These are phyloP conservation scores for Cystobasidiopsis lactophilus DNA, from an alignment of 768 basidiomycete genomes.

Conservation along the genomic window DNA sequence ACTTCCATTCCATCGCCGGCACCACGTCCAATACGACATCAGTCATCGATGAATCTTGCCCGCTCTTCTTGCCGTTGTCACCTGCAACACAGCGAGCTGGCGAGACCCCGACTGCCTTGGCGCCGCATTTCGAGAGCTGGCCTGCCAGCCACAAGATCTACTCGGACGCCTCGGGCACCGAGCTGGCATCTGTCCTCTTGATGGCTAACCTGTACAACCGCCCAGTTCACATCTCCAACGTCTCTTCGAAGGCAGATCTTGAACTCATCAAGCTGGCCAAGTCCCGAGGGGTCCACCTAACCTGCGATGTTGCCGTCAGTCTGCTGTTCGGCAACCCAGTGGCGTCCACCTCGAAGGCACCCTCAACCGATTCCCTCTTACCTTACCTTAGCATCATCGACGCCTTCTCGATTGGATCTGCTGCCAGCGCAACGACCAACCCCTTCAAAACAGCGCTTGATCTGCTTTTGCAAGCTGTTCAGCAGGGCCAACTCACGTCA, in stretches of 20 bases:
- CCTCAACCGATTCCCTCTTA: conserved; percentile 62
- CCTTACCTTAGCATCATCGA: conserved; percentile 62
- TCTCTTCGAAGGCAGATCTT: conserved; percentile 65
- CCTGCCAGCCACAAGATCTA: conserved; percentile 76
- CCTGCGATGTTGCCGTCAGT: conserved; percentile 85
- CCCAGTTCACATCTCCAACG: conserved; percentile 73
- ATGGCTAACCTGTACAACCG: conserved; percentile 80
- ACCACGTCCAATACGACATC: conserved; percentile 51
- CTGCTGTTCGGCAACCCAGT: conserved; percentile 66
- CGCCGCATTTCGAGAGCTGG: conserved; percentile 76
- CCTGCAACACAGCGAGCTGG: conserved; percentile 32
- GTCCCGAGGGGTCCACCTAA: conserved; percentile 75
- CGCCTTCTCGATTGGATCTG: conserved; percentile 68
- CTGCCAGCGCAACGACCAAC: conserved; percentile 37
- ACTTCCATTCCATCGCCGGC: conserved; percentile 57
- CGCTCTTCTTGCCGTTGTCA: conserved; percentile 58
- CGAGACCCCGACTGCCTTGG: conserved; percentile 19
- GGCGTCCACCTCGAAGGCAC: conserved; percentile 47
- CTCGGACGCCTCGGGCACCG: conserved; percentile 75
- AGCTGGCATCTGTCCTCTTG: conserved; percentile 76
- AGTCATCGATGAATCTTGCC: conserved; percentile 48
- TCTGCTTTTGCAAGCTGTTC: conserved; percentile 64
- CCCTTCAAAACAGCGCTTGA: conserved; percentile 60
- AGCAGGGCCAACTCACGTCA: conserved; percentile 52
- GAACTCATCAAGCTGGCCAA: conserved; percentile 83